phyloP scores from a whole-genome alignment of 345 rosid genomes.

The Raphanus sativus region DNA sequence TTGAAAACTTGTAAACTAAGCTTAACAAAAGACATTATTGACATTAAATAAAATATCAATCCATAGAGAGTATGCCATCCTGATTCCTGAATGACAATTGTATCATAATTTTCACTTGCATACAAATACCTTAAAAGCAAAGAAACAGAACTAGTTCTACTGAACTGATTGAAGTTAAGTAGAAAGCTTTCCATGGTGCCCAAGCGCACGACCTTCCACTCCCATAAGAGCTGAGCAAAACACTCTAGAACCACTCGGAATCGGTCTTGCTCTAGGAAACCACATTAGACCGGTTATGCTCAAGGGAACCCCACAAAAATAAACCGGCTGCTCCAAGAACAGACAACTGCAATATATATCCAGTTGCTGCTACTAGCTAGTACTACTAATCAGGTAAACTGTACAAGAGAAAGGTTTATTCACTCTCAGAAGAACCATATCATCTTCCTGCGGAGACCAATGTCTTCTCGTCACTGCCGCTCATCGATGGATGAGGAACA shows the following conservation, averaged over 20 bases:
- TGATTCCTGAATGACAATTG: background rate
- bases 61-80: background rate
- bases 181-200: slow-evolving; percentile 13
- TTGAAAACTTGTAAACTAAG: background rate
- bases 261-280: slow-evolving; percentile 18
- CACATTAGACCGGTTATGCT: slow-evolving; percentile 12
- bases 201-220: background rate
- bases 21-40: background rate
- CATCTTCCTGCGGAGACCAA: slow-evolving; percentile 37
- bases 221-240: slow-evolving; percentile 24
- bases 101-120: slow-evolving; percentile 7
- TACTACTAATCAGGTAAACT: slow-evolving; percentile 20
- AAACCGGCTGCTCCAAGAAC: slow-evolving; percentile 32
- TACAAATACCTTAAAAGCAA: background rate
- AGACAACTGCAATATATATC: slow-evolving; percentile 9
- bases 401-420: slow-evolving; percentile 24
- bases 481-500: slow-evolving; percentile 27
- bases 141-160: slow-evolving; percentile 17
- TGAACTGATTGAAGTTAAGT: slow-evolving; percentile 1
- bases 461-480: slow-evolving; percentile 5
- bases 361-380: slow-evolving; percentile 3
- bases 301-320: slow-evolving; percentile 11
- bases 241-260: slow-evolving; percentile 8
- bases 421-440: slow-evolving; percentile 6
- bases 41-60: background rate